These are phyloP conservation scores for Hypoxylon sp. DNA, from an alignment of 2,329 filamentous ascomycete species.

Conservation along the genomic window DNA sequence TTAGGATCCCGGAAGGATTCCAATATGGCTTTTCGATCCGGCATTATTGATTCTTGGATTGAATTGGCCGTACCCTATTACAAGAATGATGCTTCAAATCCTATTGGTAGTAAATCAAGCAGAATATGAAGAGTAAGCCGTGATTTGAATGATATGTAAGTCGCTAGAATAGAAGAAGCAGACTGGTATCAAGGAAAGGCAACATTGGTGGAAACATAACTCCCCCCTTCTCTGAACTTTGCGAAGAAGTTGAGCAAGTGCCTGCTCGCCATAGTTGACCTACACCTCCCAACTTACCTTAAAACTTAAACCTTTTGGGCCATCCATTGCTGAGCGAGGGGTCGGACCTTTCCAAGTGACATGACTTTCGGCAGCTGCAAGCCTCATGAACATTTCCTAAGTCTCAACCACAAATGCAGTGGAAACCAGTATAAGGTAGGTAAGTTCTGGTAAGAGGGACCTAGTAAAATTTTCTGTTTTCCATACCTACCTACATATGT, in stretches of 20 bases:
- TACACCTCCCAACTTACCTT: background rate
- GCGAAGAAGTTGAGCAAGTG: background rate
- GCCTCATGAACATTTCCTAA: background rate
- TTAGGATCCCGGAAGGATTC: background rate
- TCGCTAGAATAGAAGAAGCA: background rate
- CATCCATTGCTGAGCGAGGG: background rate
- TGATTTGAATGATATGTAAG: background rate
- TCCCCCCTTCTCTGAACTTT: constrained; percentile 6
- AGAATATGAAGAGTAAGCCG: background rate
- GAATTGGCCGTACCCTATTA: constrained; percentile 1
- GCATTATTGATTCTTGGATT: background rate
- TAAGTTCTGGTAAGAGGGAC: too few species aligned
- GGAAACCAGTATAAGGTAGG: background rate
- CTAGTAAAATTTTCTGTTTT: too few species aligned
- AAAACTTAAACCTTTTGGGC: background rate
- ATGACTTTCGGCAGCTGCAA: background rate
- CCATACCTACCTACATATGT: too few species aligned
- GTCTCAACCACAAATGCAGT: background rate
- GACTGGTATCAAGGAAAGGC: background rate
- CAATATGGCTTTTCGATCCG: background rate
- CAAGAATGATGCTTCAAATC: constrained; percentile 4
- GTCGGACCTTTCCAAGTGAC: background rate
- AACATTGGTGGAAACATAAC: background rate
- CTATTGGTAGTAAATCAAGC: background rate
- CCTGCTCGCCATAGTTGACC: background rate